Base-by-base conservation (phyloP, 2,329 filamentous ascomycete genomes). In the Verticillium albo-atrum region DNA sequence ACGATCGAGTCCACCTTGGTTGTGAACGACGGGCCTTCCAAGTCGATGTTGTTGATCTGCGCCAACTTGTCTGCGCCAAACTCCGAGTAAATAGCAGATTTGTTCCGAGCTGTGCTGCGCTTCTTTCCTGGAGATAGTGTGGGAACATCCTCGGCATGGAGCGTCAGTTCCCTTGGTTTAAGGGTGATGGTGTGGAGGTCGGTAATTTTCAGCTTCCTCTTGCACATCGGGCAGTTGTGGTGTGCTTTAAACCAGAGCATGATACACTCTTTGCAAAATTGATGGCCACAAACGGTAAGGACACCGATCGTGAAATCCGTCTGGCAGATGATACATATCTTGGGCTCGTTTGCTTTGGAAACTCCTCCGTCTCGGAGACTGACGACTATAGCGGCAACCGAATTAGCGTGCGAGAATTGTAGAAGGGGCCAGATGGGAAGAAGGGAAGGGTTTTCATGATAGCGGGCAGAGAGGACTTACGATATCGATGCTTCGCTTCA, bases 241-340 rank as follows among this genome's bases (percentile, higher is more conserved):
- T 92, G 87, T 32, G 84, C 79, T 59, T 78, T 80, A 77, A 89
- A 91, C 95, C 95, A 98, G 14, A 86, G 66, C 37, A 81, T 80
- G 65, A 98, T 88, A 72, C 95, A 98, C 28, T 91, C 89, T 68
- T 91, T 92, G 77, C 94, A 97, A 70, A 92, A 98, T 64, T 92
- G 86, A 70, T 99, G 95, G 0, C 94, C 94, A 70, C 95, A 98
- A 1, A 92, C 83, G 0, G 94, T 97, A 62, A 94, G 79, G 57
- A 90, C 85, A 57, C 94, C 94, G n/a, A 86, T 78, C 60, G 89
- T 87, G 67, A 97, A 96, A 0, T 79, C 70, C 12, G 83, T 82
- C 68, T 90, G 88, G 70, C 95, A 99, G 66, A 99, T 97, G 58
- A 96, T 85, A 70, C 95, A 99, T 56, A 89, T 86, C 30, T 86